Percentiles rank a stretch among this genome's conserved stretches.
Conservation (phyloP, 192 early-diverging fungal species). For the Entrophospora sp. region DNA sequence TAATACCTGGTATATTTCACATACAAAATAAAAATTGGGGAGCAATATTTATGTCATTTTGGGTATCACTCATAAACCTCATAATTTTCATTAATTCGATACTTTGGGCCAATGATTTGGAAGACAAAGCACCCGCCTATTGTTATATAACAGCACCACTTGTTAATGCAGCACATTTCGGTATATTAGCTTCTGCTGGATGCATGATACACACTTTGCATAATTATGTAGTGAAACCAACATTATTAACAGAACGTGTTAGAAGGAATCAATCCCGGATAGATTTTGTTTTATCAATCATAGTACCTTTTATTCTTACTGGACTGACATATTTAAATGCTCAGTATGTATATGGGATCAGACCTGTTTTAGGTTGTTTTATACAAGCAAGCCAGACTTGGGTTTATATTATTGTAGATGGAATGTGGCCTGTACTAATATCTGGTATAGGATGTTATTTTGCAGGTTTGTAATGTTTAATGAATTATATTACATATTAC, state of each 20-base stretch:
- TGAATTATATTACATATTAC: too few species aligned
- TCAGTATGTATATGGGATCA: neutral
- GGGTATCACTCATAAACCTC: neutral
- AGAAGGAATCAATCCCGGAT: neutral
- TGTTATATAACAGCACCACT: neutral
- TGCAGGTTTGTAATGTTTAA: neutral
- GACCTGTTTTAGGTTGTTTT: neutral
- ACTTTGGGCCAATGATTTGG: neutral
- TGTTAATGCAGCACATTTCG: neutral
- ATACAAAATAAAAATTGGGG: conserved; percentile 1
- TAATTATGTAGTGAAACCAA: neutral
- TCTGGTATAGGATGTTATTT: neutral
- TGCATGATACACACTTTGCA: neutral
- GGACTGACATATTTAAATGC: neutral
- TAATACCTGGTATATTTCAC: neutral
- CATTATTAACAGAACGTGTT: neutral
- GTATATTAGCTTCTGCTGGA: neutral
- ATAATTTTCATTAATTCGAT: neutral
- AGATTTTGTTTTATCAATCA: neutral
- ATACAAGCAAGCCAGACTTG: neutral
- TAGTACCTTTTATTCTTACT: neutral
- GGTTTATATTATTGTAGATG: neutral
- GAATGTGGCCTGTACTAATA: neutral
- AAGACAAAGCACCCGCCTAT: neutral
- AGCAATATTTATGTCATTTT: conserved; percentile 7